phyloP scores from a whole-genome alignment of 257 asterid genomes.

The Solanum arcanum region DNA sequence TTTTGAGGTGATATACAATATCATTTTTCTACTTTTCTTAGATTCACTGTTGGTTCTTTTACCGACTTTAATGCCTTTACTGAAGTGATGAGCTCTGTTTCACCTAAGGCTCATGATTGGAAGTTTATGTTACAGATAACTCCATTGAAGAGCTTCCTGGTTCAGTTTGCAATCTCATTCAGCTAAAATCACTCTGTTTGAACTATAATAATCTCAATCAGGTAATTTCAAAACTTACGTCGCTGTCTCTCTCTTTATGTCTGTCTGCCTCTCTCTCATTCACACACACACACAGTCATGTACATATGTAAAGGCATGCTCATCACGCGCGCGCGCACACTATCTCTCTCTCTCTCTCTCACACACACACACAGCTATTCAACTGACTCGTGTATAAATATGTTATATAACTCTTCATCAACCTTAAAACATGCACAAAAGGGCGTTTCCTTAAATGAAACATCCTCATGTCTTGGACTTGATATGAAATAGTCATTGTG shows the following conservation, averaged over 20 bases:
- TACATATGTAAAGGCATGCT: not conserved
- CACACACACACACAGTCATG: not conserved
- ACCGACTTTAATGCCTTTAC: no score
- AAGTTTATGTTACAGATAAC: conserved; percentile 45
- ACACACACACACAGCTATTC: not conserved
- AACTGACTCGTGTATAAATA: not conserved
- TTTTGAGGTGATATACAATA: not conserved
- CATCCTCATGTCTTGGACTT: not conserved
- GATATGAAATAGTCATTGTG: not conserved
- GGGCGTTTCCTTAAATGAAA: not conserved
- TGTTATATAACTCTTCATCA: not conserved
- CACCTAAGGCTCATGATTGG: not conserved
- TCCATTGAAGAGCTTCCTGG: conserved; percentile 80
- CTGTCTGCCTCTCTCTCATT: not conserved
- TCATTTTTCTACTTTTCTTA: not conserved
- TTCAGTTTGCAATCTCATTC: conserved; percentile 73
- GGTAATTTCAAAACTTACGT: conserved; percentile 23
- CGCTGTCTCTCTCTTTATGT: not conserved
- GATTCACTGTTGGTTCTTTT: not conserved
- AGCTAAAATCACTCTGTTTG: conserved; percentile 81
- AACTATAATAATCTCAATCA: conserved; percentile 70
- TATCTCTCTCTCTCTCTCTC: no score
- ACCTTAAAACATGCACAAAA: not conserved
- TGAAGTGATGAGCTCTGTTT: not conserved
- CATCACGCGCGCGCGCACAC: not conserved